Evolutionary conservation across 495 filamentous ascomycete genomes (phyloP), one percentile per base, ranked within the genome.

Genomic region (Poronia punctata): DNA sequence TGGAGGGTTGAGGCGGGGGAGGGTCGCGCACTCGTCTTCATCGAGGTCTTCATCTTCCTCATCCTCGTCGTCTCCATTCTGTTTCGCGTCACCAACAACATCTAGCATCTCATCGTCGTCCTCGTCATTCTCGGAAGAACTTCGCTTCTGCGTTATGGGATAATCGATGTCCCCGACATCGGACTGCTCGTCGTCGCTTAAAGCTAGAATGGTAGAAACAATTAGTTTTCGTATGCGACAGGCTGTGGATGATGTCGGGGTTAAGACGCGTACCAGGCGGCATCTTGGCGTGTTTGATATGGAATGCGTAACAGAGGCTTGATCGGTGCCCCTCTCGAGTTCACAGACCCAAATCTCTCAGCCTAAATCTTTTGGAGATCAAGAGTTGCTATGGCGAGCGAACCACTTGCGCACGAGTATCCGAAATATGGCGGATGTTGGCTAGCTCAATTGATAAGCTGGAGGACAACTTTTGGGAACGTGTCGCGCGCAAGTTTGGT

Each of bases 181-280:
- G 3, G 65, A 67, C 12, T 46, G 35, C 18, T 67, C 62, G n/a
- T 66, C 59, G 49, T 67, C 62, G 52, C 62, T 70, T 5, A 67
- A 54, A 22, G 56, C 58, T 57, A 25, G 0, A n/a, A 27, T 15
- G 7, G 18, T n/a, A 15, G 7, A 16, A 24, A 14, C 15, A 10
- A 35, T 45, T 18, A 45, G 35, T 24, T 22, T 38, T 26, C 21
- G 41, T 11, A 25, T 24, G 1, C 16, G 17, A 21, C 15, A 21
- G 19, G 33, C 7, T 11, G 38, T 10, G 9, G 12, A 27, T 32
- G 22, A n/a, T n/a, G 12, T 18, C 40, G 40, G 25, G 35, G 15
- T 28, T 20, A 17, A 24, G 28, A 27, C 26, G 35, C 54, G 31
- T 58, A 58, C 54, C 40, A 7, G 54, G 54, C 26, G 54, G 54